Evolutionary conservation across 2,329 filamentous ascomycete species (phyloP).

Genomic region (Verticillium klebahnii): DNA sequence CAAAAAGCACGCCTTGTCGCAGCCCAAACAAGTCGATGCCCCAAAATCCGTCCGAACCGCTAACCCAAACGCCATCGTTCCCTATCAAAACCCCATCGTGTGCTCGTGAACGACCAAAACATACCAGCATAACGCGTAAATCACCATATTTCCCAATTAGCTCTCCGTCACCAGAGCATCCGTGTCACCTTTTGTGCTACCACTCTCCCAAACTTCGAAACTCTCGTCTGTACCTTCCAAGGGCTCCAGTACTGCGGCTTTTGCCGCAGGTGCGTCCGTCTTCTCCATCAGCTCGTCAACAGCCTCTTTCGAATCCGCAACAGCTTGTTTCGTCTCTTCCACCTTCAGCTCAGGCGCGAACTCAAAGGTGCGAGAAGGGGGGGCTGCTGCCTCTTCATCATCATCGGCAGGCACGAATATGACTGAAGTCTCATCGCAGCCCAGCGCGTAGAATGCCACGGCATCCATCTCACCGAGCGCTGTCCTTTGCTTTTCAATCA

Average conservation of each 20-base stretch:
- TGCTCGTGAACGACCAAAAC: neutral
- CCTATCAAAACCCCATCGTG: neutral
- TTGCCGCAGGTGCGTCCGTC: conserved; percentile 29
- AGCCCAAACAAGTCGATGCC: neutral
- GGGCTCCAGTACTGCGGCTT: conserved; percentile 45
- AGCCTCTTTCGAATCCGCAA: conserved; percentile 15
- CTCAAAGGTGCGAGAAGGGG: conserved; percentile 16
- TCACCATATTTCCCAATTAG: neutral
- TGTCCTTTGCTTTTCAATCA: conserved; percentile 58
- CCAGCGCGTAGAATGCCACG: conserved; percentile 63
- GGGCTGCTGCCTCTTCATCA: conserved; percentile 27
- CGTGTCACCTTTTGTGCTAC: conserved; percentile 55
- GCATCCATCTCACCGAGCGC: conserved; percentile 65
- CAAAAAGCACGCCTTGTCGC: neutral
- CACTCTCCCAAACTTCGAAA: conserved; percentile 69
- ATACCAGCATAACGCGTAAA: neutral
- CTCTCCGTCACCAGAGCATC: neutral
- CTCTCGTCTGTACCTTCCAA: conserved; percentile 55
- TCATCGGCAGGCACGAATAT: conserved; percentile 60
- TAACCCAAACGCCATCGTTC: neutral
- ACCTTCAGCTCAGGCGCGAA: conserved; percentile 20
- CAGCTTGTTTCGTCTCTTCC: conserved; percentile 7
- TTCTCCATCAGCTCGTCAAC: conserved; percentile 33
- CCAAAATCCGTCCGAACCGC: neutral
- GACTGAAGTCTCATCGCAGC: conserved; percentile 58